A percentile compares a stretch with the other conserved stretches of the same genome.
phyloP scores from a whole-genome alignment of 768 basidiomycete species.

The Naganishia randhawae region DNA sequence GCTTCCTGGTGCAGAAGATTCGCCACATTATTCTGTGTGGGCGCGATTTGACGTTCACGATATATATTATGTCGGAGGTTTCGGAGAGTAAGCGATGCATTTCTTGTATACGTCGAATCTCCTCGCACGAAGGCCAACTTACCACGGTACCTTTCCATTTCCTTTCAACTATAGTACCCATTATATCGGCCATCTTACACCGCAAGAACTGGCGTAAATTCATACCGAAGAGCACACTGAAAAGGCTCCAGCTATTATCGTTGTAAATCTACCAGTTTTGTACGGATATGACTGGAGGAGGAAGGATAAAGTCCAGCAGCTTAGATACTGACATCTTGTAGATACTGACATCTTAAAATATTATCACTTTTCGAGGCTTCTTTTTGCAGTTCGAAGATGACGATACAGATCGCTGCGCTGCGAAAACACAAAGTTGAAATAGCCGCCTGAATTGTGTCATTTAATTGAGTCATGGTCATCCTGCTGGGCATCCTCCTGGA shows the following conservation, averaged over 20 bases:
- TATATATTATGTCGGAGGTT: conserved; percentile 49
- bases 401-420: no score
- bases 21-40: conserved; percentile 38
- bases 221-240: not conserved
- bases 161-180: not conserved
- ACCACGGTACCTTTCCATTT: not conserved
- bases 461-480: no score
- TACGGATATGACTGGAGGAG: not conserved
- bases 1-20: conserved; percentile 35
- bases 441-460: no score
- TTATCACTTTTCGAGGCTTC: no score
- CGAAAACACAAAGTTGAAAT: no score
- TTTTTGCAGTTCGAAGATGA: no score
- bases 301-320: no score
- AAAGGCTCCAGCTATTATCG: not conserved
- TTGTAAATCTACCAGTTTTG: not conserved
- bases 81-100: conserved; percentile 43
- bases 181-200: conserved; percentile 7
- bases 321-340: no score
- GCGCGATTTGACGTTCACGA: conserved; percentile 41
- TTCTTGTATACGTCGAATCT: not conserved
- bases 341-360: no score
- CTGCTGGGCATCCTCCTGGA: no score
- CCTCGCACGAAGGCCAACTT: not conserved
- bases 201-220: not conserved